A percentile compares a stretch with the other conserved stretches of the same genome.
Conservation (phyloP, 1,284 basidiomycete genomes). For the Vanrija pseudolonga region DNA sequence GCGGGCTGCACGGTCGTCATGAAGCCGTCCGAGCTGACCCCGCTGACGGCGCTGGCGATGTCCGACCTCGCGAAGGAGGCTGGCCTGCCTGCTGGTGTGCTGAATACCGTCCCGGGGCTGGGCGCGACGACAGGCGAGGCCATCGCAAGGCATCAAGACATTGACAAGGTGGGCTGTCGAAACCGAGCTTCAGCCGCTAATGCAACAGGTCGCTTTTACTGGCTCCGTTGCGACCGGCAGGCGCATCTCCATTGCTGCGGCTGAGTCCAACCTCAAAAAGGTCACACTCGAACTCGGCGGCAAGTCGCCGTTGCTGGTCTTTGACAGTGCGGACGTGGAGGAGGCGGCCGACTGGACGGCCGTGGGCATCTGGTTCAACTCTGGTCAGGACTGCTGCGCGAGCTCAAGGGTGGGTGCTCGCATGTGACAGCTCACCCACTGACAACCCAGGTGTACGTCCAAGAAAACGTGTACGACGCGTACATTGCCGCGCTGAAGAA, state of each 20-base stretch:
- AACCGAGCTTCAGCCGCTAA: background rate
- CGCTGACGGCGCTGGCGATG: constrained; percentile 74
- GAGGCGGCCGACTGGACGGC: constrained; percentile 62
- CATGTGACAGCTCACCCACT: background rate
- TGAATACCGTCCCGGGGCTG: constrained; percentile 80
- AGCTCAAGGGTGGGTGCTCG: background rate
- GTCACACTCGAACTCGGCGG: constrained; percentile 57
- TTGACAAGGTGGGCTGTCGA: constrained; percentile 60
- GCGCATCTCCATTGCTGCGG: constrained; percentile 76
- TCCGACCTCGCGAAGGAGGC: constrained; percentile 32
- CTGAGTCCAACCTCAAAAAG: constrained; percentile 78
- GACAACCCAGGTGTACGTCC: constrained; percentile 59
- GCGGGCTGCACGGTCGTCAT: constrained; percentile 50
- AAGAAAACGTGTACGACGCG: constrained; percentile 73
- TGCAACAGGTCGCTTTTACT: constrained; percentile 62
- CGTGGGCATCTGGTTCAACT: constrained; percentile 38
- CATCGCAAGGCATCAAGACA: constrained; percentile 67
- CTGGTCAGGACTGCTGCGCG: constrained; percentile 48
- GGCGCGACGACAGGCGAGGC: constrained; percentile 81
- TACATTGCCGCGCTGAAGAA: constrained; percentile 66
- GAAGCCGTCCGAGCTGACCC: constrained; percentile 84
- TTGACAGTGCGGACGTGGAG: constrained; percentile 56
- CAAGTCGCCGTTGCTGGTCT: constrained; percentile 52
- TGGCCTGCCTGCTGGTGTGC: constrained; percentile 84
- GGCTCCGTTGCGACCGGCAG: constrained; percentile 71